Conservation (phyloP, 1,284 basidiomycete species). For the Gastroboletus turbinatus region DNA sequence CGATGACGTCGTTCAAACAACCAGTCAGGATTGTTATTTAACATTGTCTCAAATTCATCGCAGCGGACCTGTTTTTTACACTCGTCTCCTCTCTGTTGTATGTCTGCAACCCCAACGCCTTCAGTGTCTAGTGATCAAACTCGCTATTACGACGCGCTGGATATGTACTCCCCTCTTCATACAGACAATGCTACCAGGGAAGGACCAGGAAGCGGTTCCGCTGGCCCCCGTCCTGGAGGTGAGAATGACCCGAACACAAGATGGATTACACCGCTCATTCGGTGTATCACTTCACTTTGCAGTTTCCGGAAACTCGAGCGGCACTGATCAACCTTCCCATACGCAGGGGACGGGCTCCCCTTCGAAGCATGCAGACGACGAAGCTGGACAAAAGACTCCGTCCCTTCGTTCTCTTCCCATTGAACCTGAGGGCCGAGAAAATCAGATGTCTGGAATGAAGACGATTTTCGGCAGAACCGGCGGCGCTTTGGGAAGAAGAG, state of each 20-base stretch:
- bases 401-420: slow-evolving; percentile 29
- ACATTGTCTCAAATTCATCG: slow-evolving; percentile 3
- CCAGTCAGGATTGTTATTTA: slow-evolving; percentile 27
- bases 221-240: slow-evolving; percentile 1
- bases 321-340: background rate
- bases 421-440: slow-evolving; percentile 13
- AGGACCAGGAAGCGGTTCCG: background rate
- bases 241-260: background rate
- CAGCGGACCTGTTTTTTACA: background rate
- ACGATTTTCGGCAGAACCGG: background rate
- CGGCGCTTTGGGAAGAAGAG: slow-evolving; percentile 15
- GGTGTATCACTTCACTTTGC: background rate
- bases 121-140: slow-evolving; percentile 25
- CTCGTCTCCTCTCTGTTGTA: slow-evolving; percentile 7
- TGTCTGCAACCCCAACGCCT: slow-evolving; percentile 16
- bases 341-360: background rate
- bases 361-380: background rate
- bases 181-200: background rate
- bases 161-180: slow-evolving; percentile 15
- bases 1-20: slow-evolving; percentile 22
- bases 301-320: slow-evolving; percentile 1
- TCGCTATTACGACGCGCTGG: slow-evolving; percentile 30
- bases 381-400: slow-evolving; percentile 1
- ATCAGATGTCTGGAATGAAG: background rate
- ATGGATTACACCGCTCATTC: background rate